Evolutionary conservation across 805 yeast genomes (phyloP).

Genomic region (Spathaspora boniae): DNA sequence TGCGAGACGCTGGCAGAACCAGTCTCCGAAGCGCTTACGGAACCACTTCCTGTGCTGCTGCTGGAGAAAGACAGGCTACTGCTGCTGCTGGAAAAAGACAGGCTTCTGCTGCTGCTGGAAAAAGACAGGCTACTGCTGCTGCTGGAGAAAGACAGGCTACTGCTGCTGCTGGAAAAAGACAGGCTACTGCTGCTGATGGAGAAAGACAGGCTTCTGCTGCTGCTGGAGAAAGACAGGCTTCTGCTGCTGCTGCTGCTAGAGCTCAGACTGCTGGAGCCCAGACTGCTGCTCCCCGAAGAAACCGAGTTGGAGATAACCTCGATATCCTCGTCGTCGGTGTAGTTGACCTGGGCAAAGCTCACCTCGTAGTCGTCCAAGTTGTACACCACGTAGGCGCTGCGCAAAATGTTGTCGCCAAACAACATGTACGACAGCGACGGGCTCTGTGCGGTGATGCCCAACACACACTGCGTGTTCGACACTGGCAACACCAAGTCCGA

Average conservation of each 20-base stretch:
- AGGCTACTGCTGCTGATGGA: too few species aligned
- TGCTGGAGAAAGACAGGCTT: constrained; percentile 13
- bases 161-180: too few species aligned
- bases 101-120: too few species aligned
- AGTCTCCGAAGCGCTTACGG: too few species aligned
- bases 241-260: constrained; percentile 24
- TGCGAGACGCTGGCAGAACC: too few species aligned
- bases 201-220: too few species aligned
- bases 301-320: too few species aligned
- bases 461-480: constrained; percentile 26
- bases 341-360: constrained; percentile 1
- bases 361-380: constrained; percentile 4
- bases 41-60: too few species aligned
- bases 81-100: too few species aligned
- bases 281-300: background rate
- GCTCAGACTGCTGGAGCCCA: background rate
- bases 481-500: constrained; percentile 11
- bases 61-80: too few species aligned
- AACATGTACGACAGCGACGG: constrained; percentile 1
- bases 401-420: constrained; percentile 7
- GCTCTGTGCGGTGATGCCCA: constrained; percentile 39
- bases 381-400: constrained; percentile 5
- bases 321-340: constrained; percentile 2
- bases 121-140: too few species aligned
- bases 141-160: too few species aligned